phyloP scores from a whole-genome alignment of 306 rosid genomes.

The Cicer pinnatifidum region DNA sequence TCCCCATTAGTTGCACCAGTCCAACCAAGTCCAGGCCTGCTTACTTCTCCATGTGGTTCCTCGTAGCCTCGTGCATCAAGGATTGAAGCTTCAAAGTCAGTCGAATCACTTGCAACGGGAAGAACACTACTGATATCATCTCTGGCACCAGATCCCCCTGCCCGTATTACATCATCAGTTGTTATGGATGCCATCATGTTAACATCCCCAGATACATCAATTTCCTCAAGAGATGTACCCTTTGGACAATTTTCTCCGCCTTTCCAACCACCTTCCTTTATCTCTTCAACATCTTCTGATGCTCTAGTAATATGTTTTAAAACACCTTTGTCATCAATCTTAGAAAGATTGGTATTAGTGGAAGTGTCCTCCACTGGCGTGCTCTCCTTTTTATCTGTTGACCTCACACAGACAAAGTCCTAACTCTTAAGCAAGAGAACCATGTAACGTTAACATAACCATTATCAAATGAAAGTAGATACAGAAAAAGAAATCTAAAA shows the following conservation, averaged over 20 bases:
- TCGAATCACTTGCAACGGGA: conserved; percentile 89
- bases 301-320: conserved; percentile 49
- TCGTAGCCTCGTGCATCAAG: conserved; percentile 81
- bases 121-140: conserved; percentile 84
- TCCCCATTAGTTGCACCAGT: conserved; percentile 51
- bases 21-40: conserved; percentile 92
- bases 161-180: conserved; percentile 73
- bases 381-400: conserved; percentile 55
- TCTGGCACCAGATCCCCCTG: conserved; percentile 87
- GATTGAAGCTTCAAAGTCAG: conserved; percentile 85
- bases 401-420: conserved; percentile 41
- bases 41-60: conserved; percentile 68
- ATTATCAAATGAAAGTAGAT: no score
- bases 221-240: conserved; percentile 46
- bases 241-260: conserved; percentile 43
- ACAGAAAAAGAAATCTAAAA: no score
- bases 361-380: conserved; percentile 19
- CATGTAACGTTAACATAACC: no score
- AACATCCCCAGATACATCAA: conserved; percentile 55
- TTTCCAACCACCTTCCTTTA: conserved; percentile 41
- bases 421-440: conserved; percentile 6
- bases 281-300: conserved; percentile 37
- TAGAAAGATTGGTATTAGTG: conserved; percentile 39
- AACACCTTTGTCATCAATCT: conserved; percentile 44
- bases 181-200: conserved; percentile 74